phyloP scores from a whole-genome alignment of 1,284 basidiomycete species.

The Pseudozyma pruni region DNA sequence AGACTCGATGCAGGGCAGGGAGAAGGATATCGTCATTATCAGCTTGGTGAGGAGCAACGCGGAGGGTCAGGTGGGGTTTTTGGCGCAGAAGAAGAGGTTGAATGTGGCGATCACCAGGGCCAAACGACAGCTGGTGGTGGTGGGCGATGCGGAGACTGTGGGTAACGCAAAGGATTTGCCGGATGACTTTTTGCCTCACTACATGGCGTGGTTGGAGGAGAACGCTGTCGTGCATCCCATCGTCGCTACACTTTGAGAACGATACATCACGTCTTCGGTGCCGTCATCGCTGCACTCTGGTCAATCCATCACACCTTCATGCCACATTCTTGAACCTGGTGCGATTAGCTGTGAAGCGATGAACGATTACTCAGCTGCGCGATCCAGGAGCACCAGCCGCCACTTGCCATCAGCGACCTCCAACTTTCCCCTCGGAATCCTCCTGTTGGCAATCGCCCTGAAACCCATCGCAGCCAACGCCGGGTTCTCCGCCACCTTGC shows the following conservation, averaged over 20 bases:
- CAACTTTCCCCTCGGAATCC: conserved; percentile 23
- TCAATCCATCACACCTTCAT: too few relatives aligned
- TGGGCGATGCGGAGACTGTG: conserved; percentile 62
- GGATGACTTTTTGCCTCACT: conserved; percentile 70
- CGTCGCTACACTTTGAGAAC: conserved; percentile 33
- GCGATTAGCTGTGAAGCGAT: too few relatives aligned
- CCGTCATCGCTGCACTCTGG: too few relatives aligned
- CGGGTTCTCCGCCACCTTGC: conserved; percentile 17
- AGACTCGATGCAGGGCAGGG: conserved; percentile 64
- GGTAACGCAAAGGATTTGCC: conserved; percentile 31
- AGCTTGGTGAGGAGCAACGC: conserved; percentile 60
- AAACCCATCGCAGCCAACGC: conserved; percentile 26
- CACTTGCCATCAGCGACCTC: conserved; percentile 32
- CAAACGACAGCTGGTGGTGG: conserved; percentile 60
- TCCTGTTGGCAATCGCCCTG: conserved; percentile 21
- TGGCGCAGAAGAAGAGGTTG: conserved; percentile 59
- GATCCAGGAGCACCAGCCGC: conserved; percentile 28
- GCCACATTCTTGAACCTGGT: too few relatives aligned
- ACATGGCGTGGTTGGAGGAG: conserved; percentile 88
- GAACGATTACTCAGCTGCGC: conserved; percentile 3
- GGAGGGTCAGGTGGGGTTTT: conserved; percentile 58
- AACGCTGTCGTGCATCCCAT: conserved; percentile 78
- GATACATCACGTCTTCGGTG: too few relatives aligned
- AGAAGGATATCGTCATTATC: conserved; percentile 64
- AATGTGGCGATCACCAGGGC: conserved; percentile 67